Evolutionary conservation across 257 asterid species (phyloP).

Genomic region (Fraxinus anomala): DNA sequence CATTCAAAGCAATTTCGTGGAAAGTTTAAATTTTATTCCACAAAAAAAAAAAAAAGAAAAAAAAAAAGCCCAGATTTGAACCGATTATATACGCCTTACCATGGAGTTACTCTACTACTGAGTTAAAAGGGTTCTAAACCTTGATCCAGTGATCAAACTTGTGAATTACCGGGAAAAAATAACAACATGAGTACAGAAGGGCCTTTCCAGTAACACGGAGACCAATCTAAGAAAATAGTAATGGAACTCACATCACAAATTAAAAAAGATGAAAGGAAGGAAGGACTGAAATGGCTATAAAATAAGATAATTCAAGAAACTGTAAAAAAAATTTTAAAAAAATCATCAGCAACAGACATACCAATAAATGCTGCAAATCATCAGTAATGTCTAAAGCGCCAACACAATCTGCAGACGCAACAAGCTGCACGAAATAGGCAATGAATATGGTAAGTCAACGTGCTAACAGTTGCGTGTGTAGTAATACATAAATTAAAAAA

Average conservation of each 20-base stretch:
- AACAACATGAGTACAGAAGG: neutral
- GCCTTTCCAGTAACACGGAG: neutral
- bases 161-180: neutral
- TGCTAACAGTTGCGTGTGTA: neutral
- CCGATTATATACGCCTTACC: neutral
- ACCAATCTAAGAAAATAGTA: neutral
- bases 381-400: constrained; percentile 93
- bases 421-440: constrained; percentile 64
- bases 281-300: neutral
- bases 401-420: constrained; percentile 95
- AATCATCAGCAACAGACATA: constrained; percentile 42
- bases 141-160: neutral
- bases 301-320: constrained; percentile 11
- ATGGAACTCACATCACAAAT: neutral
- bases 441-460: constrained; percentile 30
- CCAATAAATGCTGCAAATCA: constrained; percentile 91
- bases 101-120: neutral
- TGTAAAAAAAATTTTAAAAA: neutral
- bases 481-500: neutral
- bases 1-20: constrained; percentile 4
- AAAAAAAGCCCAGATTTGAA: neutral
- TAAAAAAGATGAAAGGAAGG: neutral
- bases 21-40: neutral
- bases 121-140: neutral
- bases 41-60: neutral